A percentile compares a stretch with the other conserved stretches of the same genome.
phyloP scores from a whole-genome alignment of 139 green algal species.

The Tetraselmis striata region DNA sequence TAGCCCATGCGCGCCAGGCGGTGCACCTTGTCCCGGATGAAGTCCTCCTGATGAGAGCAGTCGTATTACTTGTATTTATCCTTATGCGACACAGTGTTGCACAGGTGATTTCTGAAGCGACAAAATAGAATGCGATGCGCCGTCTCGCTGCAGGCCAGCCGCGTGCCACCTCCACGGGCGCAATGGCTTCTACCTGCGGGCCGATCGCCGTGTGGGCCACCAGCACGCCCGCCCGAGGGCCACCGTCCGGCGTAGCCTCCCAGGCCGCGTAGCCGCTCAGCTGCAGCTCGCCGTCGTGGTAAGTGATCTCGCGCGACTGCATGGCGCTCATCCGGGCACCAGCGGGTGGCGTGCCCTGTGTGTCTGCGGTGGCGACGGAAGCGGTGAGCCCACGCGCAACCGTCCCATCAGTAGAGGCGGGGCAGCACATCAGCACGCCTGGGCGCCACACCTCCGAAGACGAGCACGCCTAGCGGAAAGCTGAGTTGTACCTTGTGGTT shows the following conservation, averaged over 20 bases:
- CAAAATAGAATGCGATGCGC: not conserved
- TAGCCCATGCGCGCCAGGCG: slow-evolving; percentile 10
- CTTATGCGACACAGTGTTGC: not conserved
- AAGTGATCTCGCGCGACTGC: not conserved
- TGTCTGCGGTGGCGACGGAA: too few relatives aligned
- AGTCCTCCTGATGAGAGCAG: slow-evolving; percentile 5
- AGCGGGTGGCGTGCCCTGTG: too few relatives aligned
- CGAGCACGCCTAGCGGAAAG: too few relatives aligned
- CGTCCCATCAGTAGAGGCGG: too few relatives aligned
- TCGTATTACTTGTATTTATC: not conserved
- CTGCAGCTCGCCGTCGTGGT: not conserved
- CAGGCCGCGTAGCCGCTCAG: not conserved
- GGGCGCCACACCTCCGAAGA: too few relatives aligned
- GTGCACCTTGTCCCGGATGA: slow-evolving; percentile 17
- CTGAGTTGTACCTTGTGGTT: too few relatives aligned
- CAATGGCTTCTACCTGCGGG: not conserved
- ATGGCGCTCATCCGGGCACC: too few relatives aligned
- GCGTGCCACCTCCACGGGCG: not conserved
- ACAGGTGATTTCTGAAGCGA: not conserved
- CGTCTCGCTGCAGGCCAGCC: not conserved
- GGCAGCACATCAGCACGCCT: too few relatives aligned
- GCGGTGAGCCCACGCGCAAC: too few relatives aligned
- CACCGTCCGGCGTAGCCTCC: not conserved
- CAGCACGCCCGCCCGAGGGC: not conserved
- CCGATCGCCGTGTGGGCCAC: slow-evolving; percentile 17